Percentiles rank a stretch among this genome's conserved stretches.
These are phyloP conservation scores for Candida ascalaphidarum DNA, from an alignment of 805 yeast species.

Conservation along the genomic window DNA sequence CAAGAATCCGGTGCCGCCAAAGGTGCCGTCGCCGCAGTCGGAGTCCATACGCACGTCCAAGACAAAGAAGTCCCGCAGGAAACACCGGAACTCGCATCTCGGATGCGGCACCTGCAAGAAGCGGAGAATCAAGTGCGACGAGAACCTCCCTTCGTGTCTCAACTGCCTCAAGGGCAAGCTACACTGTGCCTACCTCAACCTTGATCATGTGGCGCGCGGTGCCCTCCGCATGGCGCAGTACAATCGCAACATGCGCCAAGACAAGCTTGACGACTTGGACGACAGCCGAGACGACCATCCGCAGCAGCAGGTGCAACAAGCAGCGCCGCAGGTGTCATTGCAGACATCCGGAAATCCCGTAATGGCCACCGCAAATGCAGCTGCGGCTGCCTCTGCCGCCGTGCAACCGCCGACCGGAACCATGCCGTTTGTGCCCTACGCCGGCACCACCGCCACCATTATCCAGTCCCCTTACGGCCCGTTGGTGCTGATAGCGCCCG, in stretches of 20 bases:
- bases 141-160: constrained; percentile 47
- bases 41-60: constrained; percentile 2
- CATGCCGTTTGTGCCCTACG: too few relatives aligned
- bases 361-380: too few relatives aligned
- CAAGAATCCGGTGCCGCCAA: constrained; percentile 30
- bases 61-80: constrained; percentile 42
- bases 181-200: constrained; percentile 38
- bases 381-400: too few relatives aligned
- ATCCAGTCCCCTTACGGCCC: too few relatives aligned
- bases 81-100: constrained; percentile 59
- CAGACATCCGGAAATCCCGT: too few relatives aligned
- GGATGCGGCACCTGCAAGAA: constrained; percentile 69
- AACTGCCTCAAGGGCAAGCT: constrained; percentile 45
- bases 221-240: constrained; percentile 43
- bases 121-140: constrained; percentile 60
- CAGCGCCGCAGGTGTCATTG: too few relatives aligned
- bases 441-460: too few relatives aligned
- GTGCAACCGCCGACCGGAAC: too few relatives aligned
- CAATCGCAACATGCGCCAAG: constrained; percentile 25
- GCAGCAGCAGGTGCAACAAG: too few relatives aligned
- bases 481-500: too few relatives aligned
- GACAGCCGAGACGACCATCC: too few relatives aligned
- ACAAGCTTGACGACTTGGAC: too few relatives aligned
- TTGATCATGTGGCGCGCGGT: constrained; percentile 41
- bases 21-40: constrained; percentile 3